Evolutionary conservation across 495 filamentous ascomycete genomes (phyloP).

Genomic region (Corynascus novoguineensis): DNA sequence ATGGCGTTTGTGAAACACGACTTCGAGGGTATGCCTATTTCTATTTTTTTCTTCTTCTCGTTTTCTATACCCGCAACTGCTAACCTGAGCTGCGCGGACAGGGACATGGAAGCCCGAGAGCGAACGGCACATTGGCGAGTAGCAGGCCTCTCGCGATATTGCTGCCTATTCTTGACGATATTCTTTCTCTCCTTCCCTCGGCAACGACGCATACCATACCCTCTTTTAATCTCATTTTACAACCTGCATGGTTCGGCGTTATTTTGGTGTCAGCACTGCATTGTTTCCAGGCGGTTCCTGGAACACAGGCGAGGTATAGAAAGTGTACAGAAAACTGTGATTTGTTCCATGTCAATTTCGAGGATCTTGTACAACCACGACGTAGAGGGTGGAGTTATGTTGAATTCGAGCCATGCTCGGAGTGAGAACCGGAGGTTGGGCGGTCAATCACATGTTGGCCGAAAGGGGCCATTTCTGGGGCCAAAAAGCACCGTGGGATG

Average conservation of each 20-base stretch:
- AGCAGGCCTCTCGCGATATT: not conserved
- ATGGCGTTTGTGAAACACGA: conserved; percentile 98
- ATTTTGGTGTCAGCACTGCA: not conserved
- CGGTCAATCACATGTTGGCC: not conserved
- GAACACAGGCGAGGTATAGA: not conserved
- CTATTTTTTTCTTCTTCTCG: not conserved
- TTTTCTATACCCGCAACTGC: not conserved
- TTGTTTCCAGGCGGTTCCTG: not conserved
- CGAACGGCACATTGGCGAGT: conserved; percentile 54
- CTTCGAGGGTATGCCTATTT: conserved; percentile 80
- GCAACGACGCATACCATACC: not conserved
- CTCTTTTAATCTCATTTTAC: not conserved
- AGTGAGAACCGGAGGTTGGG: too few species aligned
- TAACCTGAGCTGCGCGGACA: conserved; percentile 29
- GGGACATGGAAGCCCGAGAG: conserved; percentile 76
- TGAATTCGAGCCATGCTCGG: too few species aligned
- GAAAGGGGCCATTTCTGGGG: not conserved
- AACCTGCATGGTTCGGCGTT: conserved; percentile 9
- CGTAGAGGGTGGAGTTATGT: not conserved
- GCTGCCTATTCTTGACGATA: not conserved
- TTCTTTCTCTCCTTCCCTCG: not conserved
- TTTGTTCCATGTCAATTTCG: not conserved
- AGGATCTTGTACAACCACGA: not conserved
- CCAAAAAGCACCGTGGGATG: not conserved
- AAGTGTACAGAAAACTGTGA: not conserved